Evolutionary conservation across 2,329 filamentous ascomycete species (phyloP).

Genomic region (Akanthomyces lecanii): DNA sequence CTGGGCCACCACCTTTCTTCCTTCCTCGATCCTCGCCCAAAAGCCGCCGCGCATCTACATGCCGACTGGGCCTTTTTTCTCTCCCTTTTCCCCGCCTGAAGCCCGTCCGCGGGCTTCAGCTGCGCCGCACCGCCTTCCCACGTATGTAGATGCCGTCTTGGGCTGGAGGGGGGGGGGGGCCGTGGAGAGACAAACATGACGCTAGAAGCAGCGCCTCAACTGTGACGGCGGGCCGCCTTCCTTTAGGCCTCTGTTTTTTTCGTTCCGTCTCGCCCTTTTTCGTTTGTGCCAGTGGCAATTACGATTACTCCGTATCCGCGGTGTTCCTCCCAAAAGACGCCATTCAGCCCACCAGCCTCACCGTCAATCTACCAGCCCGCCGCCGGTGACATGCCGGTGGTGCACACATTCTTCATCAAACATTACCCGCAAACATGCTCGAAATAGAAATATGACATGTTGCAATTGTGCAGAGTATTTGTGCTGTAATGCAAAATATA

Average conservation of each 20-base stretch:
- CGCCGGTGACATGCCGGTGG: not conserved
- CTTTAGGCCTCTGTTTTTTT: too few relatives aligned
- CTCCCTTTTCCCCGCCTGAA: not conserved
- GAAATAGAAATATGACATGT: not conserved
- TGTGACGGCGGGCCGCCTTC: not conserved
- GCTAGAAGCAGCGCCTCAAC: not conserved
- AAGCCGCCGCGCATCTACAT: not conserved
- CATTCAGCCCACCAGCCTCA: conserved; percentile 6
- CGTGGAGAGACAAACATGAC: not conserved
- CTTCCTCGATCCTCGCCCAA: not conserved
- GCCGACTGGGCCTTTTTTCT: not conserved
- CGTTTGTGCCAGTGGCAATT: not conserved
- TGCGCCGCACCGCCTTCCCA: not conserved
- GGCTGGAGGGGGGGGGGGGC: not conserved
- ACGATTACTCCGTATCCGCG: too few relatives aligned
- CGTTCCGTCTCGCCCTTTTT: not conserved
- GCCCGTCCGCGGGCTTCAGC: not conserved
- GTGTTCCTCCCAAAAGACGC: not conserved
- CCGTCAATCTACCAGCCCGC: not conserved
- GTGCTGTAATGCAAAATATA: not conserved
- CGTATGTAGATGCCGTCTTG: too few relatives aligned
- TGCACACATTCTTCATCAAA: not conserved
- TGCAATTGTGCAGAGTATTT: not conserved
- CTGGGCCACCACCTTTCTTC: not conserved
- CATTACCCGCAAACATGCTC: not conserved